Evolutionary conservation across 2,329 filamentous ascomycete species (phyloP), one percentile per base, ranked within the genome.

Genomic region (Verticillium longisporum): DNA sequence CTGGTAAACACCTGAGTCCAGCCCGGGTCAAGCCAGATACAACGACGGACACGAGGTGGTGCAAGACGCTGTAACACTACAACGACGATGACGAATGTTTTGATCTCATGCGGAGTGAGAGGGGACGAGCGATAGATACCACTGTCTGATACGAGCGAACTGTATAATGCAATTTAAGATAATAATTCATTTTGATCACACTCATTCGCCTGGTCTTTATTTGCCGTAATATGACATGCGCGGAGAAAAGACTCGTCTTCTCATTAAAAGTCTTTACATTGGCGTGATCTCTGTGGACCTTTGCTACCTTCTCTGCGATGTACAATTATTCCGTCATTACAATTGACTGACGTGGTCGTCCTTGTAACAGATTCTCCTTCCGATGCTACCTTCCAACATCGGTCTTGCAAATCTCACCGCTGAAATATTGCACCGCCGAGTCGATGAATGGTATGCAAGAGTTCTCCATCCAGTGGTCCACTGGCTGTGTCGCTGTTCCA

Each of bases 1-100:
- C 56, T 67, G 62, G 57, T 66, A 65, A 26, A 26, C 4, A 26
- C 26, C 4, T 26, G 26, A 26, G 26, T 4, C 26, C 26, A 26
- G 26, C 26, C 26, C 26, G 26, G 3, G 26, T 26, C 26, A 26
- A 26, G 4, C 26, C 41, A 45, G 6, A 50, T 1, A 50, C 41
- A 9, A 50, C 6, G 18, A 50, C 7, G n/a, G 45, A 3, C 9
- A 26, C 26, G 4, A 50, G 45, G 45, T 10, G 45, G n/a, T 50
- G 45, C 11, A 21, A 50, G 11, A 7, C 11, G 18, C 18, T 50
- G 45, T 50, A 50, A 21, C 21, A 21, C 45, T n/a, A 50, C n/a
- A 18, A 50, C 45, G 45, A 50, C n/a, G 45, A 50, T n/a, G 45
- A 50, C 18, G n/a, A 21, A 6, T 50, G 21, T 13, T 13, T 50